Base-by-base conservation (phyloP, 345 rosid genomes). In the Acer campestre region DNA sequence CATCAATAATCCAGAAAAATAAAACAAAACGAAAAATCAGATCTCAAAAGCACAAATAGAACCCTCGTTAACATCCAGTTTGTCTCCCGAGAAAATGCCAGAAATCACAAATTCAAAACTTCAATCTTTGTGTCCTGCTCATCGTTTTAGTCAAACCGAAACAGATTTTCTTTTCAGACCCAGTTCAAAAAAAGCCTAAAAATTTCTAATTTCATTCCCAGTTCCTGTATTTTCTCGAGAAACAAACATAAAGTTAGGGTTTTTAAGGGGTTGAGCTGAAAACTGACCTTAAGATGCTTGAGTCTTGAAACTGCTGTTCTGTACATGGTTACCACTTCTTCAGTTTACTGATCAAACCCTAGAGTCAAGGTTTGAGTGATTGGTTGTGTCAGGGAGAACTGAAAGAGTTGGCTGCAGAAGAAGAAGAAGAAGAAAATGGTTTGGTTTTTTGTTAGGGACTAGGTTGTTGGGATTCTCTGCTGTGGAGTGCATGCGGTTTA, bases 251-350 rank as follows among this genome's bases (percentile, higher is more conserved):
- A 55, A 49, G 10, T 14, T 68, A 13, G 73, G 77, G 16, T 27
- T 67, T 62, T 40, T 59, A 40, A 35, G 27, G 35, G 23, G 25
- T 42, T 10, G 23, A 10, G 38, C 1, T 58, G 68, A 70, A 59
- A 1, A 74, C 81, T 27, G 75, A 91, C 94, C 90, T 89, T 85
- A 51, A 89, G 85, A 76, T 87, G 78, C 80, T 76, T 80, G 53
- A 89, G 82, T 80, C 90, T 89, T 61, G 86, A 89, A 71, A 86
- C 87, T 55, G 89, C 87, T 44, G 85, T 82, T 75, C 94, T 84
- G 48, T 86, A 88, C 94, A 91, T 91, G 61, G 78, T 66, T 68
- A 59, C 20, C 23, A 5, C 70, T 53, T 10, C 82, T 61, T 16
- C 8, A 51, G 71, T n/a, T 18, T 4, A 25, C 23, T 22, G 49